Evolutionary conservation across 2,329 filamentous ascomycete species (phyloP).

Genomic region (Hypoxylon sp.): DNA sequence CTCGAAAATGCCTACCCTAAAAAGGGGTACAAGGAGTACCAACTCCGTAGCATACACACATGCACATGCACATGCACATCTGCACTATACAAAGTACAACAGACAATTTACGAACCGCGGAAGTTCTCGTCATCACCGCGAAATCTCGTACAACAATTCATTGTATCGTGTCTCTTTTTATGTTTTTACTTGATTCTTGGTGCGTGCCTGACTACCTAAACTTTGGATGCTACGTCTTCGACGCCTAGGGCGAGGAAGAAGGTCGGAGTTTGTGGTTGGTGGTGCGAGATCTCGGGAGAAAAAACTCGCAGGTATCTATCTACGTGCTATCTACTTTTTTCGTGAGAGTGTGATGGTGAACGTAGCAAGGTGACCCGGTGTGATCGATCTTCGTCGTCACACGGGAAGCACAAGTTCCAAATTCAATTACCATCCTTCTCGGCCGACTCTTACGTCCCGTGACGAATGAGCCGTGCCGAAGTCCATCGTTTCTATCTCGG

Average conservation of each 20-base stretch:
- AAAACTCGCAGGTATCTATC: slow-evolving; percentile 25
- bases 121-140: not conserved
- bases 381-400: not conserved
- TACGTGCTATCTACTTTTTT: slow-evolving; percentile 33
- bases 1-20: too few relatives aligned
- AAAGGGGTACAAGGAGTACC: too few relatives aligned
- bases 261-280: too few relatives aligned
- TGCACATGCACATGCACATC: too few relatives aligned
- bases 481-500: slow-evolving; percentile 4
- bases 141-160: not conserved
- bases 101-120: too few relatives aligned
- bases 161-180: slow-evolving; percentile 7
- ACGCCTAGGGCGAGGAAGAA: not conserved
- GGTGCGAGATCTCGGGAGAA: slow-evolving; percentile 1
- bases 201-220: not conserved
- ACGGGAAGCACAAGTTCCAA: slow-evolving; percentile 4
- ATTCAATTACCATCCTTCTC: slow-evolving; percentile 13
- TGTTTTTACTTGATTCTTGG: too few relatives aligned
- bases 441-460: slow-evolving; percentile 11
- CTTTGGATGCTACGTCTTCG: not conserved
- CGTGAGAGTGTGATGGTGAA: slow-evolving; percentile 11
- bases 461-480: slow-evolving; percentile 1
- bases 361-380: slow-evolving; percentile 24
- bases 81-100: too few relatives aligned
- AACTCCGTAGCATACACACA: too few relatives aligned